These are phyloP conservation scores for Graphilbum fragrans DNA, from an alignment of 2,329 filamentous ascomycete species.

Conservation along the genomic window DNA sequence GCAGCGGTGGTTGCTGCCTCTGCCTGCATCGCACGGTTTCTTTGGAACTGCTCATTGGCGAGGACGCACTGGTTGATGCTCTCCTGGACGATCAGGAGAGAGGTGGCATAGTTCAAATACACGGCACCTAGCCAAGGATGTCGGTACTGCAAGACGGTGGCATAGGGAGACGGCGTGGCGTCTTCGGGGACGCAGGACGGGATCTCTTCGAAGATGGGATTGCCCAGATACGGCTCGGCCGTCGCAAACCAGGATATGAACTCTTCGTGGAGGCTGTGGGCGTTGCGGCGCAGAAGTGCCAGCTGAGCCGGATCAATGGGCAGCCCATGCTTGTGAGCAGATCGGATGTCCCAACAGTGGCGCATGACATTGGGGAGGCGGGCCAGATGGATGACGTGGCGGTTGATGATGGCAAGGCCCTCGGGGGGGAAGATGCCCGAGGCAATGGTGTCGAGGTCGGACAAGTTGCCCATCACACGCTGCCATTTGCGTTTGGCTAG, in stretches of 20 bases:
- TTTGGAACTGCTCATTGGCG: no score
- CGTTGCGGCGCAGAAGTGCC: constrained; percentile 16
- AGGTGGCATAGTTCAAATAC: constrained; percentile 24
- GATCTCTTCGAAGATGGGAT: constrained; percentile 2
- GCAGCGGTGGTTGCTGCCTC: neutral
- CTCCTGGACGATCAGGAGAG: constrained; percentile 26
- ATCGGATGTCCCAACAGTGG: constrained; percentile 19
- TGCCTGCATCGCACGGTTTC: no score
- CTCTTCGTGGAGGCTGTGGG: constrained; percentile 16
- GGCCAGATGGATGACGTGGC: constrained; percentile 21
- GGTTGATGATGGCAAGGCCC: constrained; percentile 17
- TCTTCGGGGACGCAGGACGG: constrained; percentile 16
- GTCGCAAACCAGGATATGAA: constrained; percentile 19
- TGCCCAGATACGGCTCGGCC: constrained; percentile 7
- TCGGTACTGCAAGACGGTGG: constrained; percentile 19
- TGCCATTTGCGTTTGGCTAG: constrained; percentile 23
- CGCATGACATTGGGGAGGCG: constrained; percentile 21
- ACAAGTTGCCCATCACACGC: constrained; percentile 13
- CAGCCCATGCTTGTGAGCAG: constrained; percentile 15
- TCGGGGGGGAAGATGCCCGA: neutral
- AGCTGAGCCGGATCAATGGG: constrained; percentile 17
- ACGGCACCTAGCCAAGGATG: constrained; percentile 22
- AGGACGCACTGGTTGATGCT: constrained; percentile 20
- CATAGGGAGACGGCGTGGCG: constrained; percentile 19
- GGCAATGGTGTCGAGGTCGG: neutral